Percentiles rank a stretch among this genome's conserved stretches.
These are phyloP conservation scores for Pythium aquatile DNA, from an alignment of 352 stramenopile genomes.

Conservation along the genomic window DNA sequence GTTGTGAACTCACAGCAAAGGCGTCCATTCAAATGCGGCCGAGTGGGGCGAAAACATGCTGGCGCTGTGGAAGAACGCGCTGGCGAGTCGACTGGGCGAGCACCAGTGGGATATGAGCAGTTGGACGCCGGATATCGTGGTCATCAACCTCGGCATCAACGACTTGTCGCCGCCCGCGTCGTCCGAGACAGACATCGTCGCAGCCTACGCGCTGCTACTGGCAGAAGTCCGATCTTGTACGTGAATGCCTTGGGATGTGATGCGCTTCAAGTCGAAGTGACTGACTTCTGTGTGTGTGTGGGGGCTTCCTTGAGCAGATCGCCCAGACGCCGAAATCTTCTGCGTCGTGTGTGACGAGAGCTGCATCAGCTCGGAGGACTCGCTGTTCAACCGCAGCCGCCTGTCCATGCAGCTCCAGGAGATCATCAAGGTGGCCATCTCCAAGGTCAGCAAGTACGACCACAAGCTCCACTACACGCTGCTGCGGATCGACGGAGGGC, in stretches of 20 bases:
- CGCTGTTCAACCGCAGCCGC: conserved; percentile 69
- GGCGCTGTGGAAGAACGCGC: conserved; percentile 78
- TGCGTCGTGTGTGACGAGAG: conserved; percentile 84
- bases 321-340: conserved; percentile 80
- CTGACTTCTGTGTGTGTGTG: not conserved
- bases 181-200: conserved; percentile 81
- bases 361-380: conserved; percentile 79
- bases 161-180: conserved; percentile 83
- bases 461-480: conserved; percentile 81
- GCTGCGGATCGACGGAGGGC: conserved; percentile 69
- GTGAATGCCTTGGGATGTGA: conserved; percentile 20
- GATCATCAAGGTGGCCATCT: conserved; percentile 85
- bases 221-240: conserved; percentile 78
- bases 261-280: not conserved
- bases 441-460: conserved; percentile 73
- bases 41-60: conserved; percentile 86
- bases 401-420: conserved; percentile 81
- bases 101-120: conserved; percentile 70
- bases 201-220: conserved; percentile 66
- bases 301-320: conserved; percentile 38
- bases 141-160: conserved; percentile 84
- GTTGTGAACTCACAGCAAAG: conserved; percentile 44
- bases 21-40: conserved; percentile 80
- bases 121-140: conserved; percentile 79
- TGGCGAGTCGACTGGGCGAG: conserved; percentile 63